Base-by-base conservation (phyloP, 495 filamentous ascomycete species). In the Penicillium dipodomyicola region DNA sequence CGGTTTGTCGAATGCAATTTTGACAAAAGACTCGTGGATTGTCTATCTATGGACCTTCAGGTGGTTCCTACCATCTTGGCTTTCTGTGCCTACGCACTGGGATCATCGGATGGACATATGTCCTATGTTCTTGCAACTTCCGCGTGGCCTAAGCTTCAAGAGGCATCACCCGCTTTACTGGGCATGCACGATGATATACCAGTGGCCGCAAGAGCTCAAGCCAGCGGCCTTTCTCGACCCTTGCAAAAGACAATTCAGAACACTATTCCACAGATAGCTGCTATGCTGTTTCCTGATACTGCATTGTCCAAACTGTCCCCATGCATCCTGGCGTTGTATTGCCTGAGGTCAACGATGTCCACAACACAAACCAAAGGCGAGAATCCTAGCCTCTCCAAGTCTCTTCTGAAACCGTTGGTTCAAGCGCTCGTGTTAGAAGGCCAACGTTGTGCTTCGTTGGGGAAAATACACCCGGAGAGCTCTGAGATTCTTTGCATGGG, bases 1-100 rank as follows among this genome's bases (percentile, higher is more conserved):
- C 87, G 89, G 30, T 91, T 96, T 58, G 75, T 88, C 7, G 86
- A 93, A 45, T 84, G 88, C 57, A 83, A 82, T n/a, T 83, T 89
- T 46, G 88, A 88, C 52, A 77, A 79, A 40, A 81, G 82, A 30
- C 73, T 97, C 2, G 79, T 92, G 45, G 62, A 70, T 41, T 65
- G 62, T 48, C 57, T 69, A 19, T 60, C 63, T 40, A 59, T 52
- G 23, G 52, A 64, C 17, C 49, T 70, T 43, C 74, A 79, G 54
- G 35, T 69, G 17, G 57, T 77, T 14, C 65, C 68, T 5, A 52
- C 64, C 39, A 58, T 67, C 20, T 49, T 78, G 55, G 59, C 60
- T 56, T 55, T 73, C 20, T 72, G 71, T 61, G 68, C 65, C 14
- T 74, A 69, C 50, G 64, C 54, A 5, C 46, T 79, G 23, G 59